Conservation (phyloP, 805 yeast species). For the Saccharomycopsis malanga region DNA sequence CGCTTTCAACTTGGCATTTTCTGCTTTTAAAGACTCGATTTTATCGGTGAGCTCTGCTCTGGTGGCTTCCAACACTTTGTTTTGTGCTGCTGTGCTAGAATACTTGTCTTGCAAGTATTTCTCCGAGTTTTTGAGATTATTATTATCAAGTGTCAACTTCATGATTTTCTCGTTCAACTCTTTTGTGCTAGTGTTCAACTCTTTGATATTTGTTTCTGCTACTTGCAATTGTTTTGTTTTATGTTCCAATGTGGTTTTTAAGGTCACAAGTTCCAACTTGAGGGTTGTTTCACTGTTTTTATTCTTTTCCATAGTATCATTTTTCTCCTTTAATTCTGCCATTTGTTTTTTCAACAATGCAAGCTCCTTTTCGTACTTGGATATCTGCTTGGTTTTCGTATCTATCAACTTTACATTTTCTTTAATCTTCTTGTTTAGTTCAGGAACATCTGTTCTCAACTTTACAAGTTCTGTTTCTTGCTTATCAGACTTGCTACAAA, state of each 20-base stretch:
- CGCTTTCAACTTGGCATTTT: conserved; percentile 31
- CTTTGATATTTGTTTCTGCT: conserved; percentile 31
- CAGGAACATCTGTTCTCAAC: conserved; percentile 26
- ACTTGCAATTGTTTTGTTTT: conserved; percentile 39
- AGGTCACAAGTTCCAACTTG: conserved; percentile 43
- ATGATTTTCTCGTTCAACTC: conserved; percentile 34
- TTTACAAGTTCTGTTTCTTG: conserved; percentile 27
- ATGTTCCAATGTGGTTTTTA: conserved; percentile 37
- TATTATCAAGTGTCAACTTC: conserved; percentile 35
- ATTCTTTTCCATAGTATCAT: conserved; percentile 3
- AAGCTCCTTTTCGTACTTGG: conserved; percentile 38
- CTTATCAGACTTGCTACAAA: conserved; percentile 25
- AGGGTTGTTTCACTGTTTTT: conserved; percentile 36
- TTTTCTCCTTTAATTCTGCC: no score
- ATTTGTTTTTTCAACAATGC: conserved; percentile 28
- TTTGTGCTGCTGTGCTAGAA: conserved; percentile 28
- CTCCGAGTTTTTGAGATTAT: conserved; percentile 33
- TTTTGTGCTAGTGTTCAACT: conserved; percentile 34
- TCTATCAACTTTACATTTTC: conserved; percentile 31
- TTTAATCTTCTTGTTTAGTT: conserved; percentile 4
- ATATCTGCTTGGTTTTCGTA: conserved; percentile 27
- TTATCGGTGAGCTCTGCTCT: conserved; percentile 27
- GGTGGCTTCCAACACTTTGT: conserved; percentile 32
- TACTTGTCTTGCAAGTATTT: conserved; percentile 32
- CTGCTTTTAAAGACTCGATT: conserved; percentile 30